Conservation (phyloP, 352 stramenopile species). For the Globisporangium heterothallicum region DNA sequence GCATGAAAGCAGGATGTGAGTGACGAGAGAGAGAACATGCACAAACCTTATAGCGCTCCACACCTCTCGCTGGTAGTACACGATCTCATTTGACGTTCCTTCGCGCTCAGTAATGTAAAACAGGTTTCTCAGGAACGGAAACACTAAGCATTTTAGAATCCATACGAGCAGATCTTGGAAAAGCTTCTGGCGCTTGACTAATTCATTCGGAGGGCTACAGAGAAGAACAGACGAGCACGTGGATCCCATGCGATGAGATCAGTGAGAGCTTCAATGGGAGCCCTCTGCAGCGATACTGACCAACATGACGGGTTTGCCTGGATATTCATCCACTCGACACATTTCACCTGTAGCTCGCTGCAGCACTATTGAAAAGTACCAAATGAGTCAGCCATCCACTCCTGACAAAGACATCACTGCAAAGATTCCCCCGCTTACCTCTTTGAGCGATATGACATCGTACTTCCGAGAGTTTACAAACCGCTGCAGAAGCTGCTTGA, state of each 20-base stretch:
- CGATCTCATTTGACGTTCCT: constrained; percentile 58
- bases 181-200: constrained; percentile 33
- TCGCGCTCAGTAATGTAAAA: constrained; percentile 79
- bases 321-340: constrained; percentile 32
- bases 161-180: constrained; percentile 38
- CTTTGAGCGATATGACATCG: constrained; percentile 47
- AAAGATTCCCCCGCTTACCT: constrained; percentile 22
- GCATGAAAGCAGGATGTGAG: no score
- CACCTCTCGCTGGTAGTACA: constrained; percentile 60
- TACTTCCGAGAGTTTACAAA: constrained; percentile 53
- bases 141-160: constrained; percentile 38
- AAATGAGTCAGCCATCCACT: background rate
- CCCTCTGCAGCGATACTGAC: no score
- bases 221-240: background rate
- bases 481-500: constrained; percentile 40
- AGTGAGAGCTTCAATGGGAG: background rate
- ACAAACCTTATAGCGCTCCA: constrained; percentile 63
- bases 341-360: constrained; percentile 33
- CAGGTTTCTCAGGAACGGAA: constrained; percentile 48
- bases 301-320: constrained; percentile 20
- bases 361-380: constrained; percentile 17
- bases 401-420: background rate
- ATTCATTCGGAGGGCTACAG: constrained; percentile 51
- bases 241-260: no score
- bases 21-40: no score